Evolutionary conservation across 768 basidiomycete genomes (phyloP).

Genomic region (Macrolepiota fuliginosa): DNA sequence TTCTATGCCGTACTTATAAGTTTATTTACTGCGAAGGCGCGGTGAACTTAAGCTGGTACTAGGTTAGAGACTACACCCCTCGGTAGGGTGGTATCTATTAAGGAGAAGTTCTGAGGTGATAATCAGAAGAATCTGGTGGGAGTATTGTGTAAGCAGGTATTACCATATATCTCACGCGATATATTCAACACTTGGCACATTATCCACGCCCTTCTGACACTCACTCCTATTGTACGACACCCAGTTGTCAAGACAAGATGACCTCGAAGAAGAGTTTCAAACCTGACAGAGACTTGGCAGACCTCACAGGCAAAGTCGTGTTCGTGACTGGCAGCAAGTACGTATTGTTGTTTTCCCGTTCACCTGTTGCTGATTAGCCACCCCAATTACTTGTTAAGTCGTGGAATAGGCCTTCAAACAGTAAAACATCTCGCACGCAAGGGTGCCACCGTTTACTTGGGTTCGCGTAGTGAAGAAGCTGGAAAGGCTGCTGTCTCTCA

Average conservation of each 20-base stretch:
- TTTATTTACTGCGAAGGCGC: no score
- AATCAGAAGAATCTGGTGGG: no score
- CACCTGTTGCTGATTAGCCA: neutral
- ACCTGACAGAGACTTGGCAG: conserved; percentile 34
- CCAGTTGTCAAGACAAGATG: neutral
- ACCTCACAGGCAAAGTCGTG: conserved; percentile 43
- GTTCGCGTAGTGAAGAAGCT: conserved; percentile 38
- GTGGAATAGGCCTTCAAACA: conserved; percentile 41
- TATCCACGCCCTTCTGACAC: no score
- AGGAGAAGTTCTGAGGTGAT: no score
- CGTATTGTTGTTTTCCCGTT: conserved; percentile 12
- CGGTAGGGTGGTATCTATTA: no score
- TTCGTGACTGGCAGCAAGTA: conserved; percentile 58
- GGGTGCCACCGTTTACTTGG: conserved; percentile 57
- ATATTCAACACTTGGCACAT: no score
- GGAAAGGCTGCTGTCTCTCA: conserved; percentile 42
- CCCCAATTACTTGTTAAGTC: conserved; percentile 11
- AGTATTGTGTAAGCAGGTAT: no score
- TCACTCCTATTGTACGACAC: no score
- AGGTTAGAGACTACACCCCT: no score
- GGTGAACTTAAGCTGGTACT: no score
- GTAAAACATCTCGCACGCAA: conserved; percentile 44
- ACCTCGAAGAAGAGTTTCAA: conserved; percentile 23
- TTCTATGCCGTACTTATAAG: no score
- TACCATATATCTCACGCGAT: no score